phyloP scores from a whole-genome alignment of 192 early-diverging fungal species.

The Pilaira anomala region DNA sequence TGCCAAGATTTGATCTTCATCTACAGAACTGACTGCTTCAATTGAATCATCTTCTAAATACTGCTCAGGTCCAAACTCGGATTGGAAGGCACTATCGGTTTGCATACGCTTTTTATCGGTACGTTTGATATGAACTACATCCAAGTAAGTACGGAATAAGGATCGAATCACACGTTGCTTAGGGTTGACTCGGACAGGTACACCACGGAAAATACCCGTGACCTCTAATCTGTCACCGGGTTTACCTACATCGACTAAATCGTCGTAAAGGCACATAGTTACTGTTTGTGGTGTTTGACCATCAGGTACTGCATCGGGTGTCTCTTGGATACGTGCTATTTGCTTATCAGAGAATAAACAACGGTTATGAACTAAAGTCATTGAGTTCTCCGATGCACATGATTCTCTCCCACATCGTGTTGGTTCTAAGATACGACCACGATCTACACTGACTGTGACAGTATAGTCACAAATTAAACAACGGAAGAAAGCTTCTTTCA shows the following conservation, averaged over 20 bases:
- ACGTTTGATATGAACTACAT: slow-evolving; percentile 90
- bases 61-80: slow-evolving; percentile 8
- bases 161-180: slow-evolving; percentile 83
- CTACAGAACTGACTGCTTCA: slow-evolving; percentile 42
- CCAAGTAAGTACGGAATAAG: slow-evolving; percentile 92
- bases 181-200: slow-evolving; percentile 89
- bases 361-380: slow-evolving; percentile 93
- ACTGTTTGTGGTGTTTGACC: slow-evolving; percentile 99
- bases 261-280: slow-evolving; percentile 86
- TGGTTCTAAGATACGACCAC: slow-evolving; percentile 86
- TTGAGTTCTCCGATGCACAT: slow-evolving; percentile 78
- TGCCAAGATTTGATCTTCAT: slow-evolving; percentile 59
- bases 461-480: slow-evolving; percentile 89
- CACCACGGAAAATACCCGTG: slow-evolving; percentile 91
- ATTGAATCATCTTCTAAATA: slow-evolving; percentile 49
- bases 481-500: slow-evolving; percentile 92
- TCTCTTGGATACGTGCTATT: slow-evolving; percentile 91
- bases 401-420: slow-evolving; percentile 72
- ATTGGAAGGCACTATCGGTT: slow-evolving; percentile 36
- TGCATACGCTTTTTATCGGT: slow-evolving; percentile 72
- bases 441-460: slow-evolving; percentile 73
- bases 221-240: slow-evolving; percentile 94
- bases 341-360: slow-evolving; percentile 93
- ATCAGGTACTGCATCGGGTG: slow-evolving; percentile 91
- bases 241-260: slow-evolving; percentile 88